Evolutionary conservation across 2,329 filamentous ascomycete genomes (phyloP), one percentile per base, ranked within the genome.

Genomic region (Ilyonectria robusta): DNA sequence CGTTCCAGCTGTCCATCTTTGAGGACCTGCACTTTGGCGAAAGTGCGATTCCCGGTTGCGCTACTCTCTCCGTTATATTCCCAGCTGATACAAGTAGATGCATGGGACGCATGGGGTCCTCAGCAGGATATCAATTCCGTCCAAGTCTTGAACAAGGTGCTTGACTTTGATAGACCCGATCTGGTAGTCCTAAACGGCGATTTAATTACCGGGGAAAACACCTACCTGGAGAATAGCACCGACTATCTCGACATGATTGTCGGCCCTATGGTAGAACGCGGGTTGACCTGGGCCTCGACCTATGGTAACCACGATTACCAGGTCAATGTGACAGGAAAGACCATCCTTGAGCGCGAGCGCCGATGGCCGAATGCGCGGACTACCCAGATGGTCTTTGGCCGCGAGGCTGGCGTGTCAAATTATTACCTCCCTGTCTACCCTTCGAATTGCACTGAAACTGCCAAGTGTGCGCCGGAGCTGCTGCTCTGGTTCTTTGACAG

Each of bases 401-500:
- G 9, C 0, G 51, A 72, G 3, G 72, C 75, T 0, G 83, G 84
- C 1, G 66, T 80, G 7, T 83, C 83, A 0, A 85, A 85, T 50
- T 84, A 84, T 66, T 80, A 83, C 61, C 74, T 85, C 0, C 81
- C 82, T 0, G 79, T 85, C 0, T 82, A 81, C 31, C 72, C 77
- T 19, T 62, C 74, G 5, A 66, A 76, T 8, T 83, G 82, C 54
- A 66, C 65, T 6, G 21, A 33, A 2, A 26, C 35, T 4, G 6
- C 50, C 29, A 11, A 71, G 9, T 84, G 82, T 59, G 64, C 72
- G 0, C 81, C 82, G 0, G 78, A 81, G 26, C 66, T 84, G 7
- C 72, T 93, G 1, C 81, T 93, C 0, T 93, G 90, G 89, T 93
- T 93, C 80, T 92, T 93, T 68, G 91, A 93, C 73, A 87, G 84